Evolutionary conservation across 257 asterid species (phyloP).

Genomic region (Solanum rostratum): DNA sequence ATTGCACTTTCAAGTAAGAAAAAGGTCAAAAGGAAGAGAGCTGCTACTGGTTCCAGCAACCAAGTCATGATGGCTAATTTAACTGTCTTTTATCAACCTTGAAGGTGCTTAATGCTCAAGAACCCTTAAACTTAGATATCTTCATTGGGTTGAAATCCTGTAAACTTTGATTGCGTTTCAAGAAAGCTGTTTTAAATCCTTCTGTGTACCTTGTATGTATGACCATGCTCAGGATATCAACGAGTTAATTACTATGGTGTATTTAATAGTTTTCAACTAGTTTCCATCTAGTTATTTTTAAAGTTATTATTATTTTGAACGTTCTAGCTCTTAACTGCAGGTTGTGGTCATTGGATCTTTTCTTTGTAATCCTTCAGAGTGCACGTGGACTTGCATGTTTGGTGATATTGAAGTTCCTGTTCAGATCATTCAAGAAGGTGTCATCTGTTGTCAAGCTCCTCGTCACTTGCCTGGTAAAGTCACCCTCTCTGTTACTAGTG

Average conservation of each 20-base stretch:
- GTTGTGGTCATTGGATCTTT: slow-evolving; percentile 76
- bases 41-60: neutral
- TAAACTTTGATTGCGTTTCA: neutral
- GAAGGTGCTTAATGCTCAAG: neutral
- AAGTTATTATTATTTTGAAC: neutral
- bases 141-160: neutral
- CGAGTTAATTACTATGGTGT: neutral
- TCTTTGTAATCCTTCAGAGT: slow-evolving; percentile 52
- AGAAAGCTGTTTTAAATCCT: neutral
- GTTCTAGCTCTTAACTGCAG: slow-evolving; percentile 29
- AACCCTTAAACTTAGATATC: neutral
- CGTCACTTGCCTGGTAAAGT: slow-evolving; percentile 63
- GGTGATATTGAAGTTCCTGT: slow-evolving; percentile 83
- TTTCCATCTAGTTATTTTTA: neutral
- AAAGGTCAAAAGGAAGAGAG: neutral
- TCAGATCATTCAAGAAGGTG: slow-evolving; percentile 78
- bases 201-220: neutral
- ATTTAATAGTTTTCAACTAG: neutral
- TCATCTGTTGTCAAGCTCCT: slow-evolving; percentile 76
- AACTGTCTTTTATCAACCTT: neutral
- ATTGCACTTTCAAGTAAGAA: neutral
- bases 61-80: neutral
- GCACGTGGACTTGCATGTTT: slow-evolving; percentile 87
- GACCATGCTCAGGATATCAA: neutral
- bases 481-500: slow-evolving; percentile 58